Evolutionary conservation across 1,284 basidiomycete species (phyloP), one percentile per base, ranked within the genome.

Genomic region (Moesziomyces globuligerus): DNA sequence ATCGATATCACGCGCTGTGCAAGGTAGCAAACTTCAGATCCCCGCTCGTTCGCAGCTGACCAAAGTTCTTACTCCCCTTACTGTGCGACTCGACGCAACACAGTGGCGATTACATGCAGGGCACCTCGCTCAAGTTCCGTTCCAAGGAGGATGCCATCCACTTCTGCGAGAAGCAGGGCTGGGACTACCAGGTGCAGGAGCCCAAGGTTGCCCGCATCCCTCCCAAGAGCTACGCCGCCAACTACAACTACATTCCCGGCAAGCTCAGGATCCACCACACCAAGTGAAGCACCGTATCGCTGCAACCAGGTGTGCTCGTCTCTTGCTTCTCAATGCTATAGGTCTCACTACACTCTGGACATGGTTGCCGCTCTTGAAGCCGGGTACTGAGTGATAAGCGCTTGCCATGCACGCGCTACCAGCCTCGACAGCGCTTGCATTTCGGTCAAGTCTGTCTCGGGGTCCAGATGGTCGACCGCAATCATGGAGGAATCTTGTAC

Each of bases 21-120:
- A 7, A 26, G 18, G 34, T 17, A 24, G 20, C 5, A 1, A 10
- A 29, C 26, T 9, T 32, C 8, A 38, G 9, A n/a, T n/a, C n/a
- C n/a, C 32, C 20, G 26, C 7, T 45, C 34, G 20, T 13, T 8
- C 9, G 8, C 29, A 18, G 37, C 44, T 45, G 41, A 48, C 54
- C 34, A 49, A 24, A 24, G 17, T 36, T 20, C n/a, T 20, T n/a
- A 4, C 23, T 7, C n/a, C n/a, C 24, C n/a, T 21, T 36, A 15
- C 15, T 18, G n/a, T 17, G 24, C 11, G 20, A 20, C 15, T 21
- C 36, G 18, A 29, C 32, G 17, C 11, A 23, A 32, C 41, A 39
- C 75, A 94, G 93, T 54, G 95, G 93, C 62, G 95, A 98, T 84
- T 98, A 97, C 85, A 91, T 98, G 90, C 95, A 98, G 83, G 94